phyloP scores from a whole-genome alignment of 1,284 basidiomycete species.

The Trichosporon sp. region DNA sequence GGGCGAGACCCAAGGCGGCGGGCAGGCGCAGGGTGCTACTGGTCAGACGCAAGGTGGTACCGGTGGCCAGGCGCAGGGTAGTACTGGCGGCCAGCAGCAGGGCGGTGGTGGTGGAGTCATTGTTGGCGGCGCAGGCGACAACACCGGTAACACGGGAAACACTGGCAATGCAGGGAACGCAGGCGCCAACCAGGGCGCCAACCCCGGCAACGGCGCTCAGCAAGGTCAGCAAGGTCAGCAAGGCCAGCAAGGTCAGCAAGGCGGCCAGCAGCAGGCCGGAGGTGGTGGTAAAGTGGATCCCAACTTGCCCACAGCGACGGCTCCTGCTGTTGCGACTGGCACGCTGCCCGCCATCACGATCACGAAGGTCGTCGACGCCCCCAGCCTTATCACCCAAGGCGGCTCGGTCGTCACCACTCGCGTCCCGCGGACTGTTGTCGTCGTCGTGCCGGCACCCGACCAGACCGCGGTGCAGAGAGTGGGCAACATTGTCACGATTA shows the following conservation, averaged over 20 bases:
- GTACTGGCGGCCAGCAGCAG: neutral
- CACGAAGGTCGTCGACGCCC: constrained; percentile 5
- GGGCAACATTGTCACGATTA: neutral
- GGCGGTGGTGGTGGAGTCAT: constrained; percentile 4
- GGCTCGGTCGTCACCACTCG: neutral
- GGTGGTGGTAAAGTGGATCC: neutral
- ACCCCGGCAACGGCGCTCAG: neutral
- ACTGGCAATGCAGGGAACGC: neutral
- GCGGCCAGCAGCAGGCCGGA: neutral
- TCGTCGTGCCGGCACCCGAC: neutral
- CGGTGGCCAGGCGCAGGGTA: neutral
- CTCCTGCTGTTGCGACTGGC: neutral
- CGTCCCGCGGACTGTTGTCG: neutral
- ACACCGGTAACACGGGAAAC: neutral
- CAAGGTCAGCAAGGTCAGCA: too few relatives aligned
- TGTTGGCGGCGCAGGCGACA: neutral
- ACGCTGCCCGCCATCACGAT: neutral
- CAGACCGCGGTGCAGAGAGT: neutral
- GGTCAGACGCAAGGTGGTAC: neutral
- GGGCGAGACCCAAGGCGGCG: neutral
- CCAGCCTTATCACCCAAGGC: neutral
- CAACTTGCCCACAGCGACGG: neutral
- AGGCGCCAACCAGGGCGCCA: neutral
- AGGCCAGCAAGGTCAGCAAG: neutral
- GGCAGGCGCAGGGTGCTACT: too few relatives aligned